These are phyloP conservation scores for Paracorniculantispora psalliotae DNA, from an alignment of 2,329 filamentous ascomycete genomes.

Conservation along the genomic window DNA sequence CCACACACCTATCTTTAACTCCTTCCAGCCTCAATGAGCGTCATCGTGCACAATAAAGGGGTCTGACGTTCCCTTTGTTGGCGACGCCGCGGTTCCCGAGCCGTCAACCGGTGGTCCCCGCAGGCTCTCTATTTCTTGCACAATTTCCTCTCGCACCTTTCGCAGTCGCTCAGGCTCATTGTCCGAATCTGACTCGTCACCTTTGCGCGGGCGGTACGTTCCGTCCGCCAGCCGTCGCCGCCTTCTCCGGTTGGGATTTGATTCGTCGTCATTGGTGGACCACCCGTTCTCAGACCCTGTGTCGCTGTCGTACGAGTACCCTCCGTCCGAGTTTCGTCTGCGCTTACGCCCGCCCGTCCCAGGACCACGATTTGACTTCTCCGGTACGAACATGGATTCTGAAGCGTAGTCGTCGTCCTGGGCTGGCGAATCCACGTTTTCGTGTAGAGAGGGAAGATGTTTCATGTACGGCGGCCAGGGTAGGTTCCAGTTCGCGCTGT, in stretches of 20 bases:
- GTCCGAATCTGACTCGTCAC: background rate
- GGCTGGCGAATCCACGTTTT: background rate
- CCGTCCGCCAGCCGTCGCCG: background rate
- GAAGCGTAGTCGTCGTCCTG: background rate
- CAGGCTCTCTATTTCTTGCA: slow-evolving; percentile 3
- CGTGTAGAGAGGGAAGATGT: background rate
- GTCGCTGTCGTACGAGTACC: background rate
- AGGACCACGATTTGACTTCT: background rate
- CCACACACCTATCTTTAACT: background rate
- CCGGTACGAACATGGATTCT: background rate
- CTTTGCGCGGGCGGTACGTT: background rate
- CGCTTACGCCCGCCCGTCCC: background rate
- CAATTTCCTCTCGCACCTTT: background rate
- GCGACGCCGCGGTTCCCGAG: background rate
- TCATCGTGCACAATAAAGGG: background rate
- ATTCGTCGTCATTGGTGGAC: background rate
- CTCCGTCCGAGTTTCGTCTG: background rate
- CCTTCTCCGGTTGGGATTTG: background rate
- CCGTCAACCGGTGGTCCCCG: background rate
- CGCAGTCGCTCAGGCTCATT: background rate
- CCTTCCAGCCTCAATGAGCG: background rate
- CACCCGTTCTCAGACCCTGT: background rate
- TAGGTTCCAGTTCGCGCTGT: slow-evolving; percentile 21
- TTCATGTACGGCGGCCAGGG: slow-evolving; percentile 26
- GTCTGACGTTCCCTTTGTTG: background rate